phyloP scores from a whole-genome alignment of 2,329 filamentous ascomycete genomes.

The Coleophoma crateriformis region DNA sequence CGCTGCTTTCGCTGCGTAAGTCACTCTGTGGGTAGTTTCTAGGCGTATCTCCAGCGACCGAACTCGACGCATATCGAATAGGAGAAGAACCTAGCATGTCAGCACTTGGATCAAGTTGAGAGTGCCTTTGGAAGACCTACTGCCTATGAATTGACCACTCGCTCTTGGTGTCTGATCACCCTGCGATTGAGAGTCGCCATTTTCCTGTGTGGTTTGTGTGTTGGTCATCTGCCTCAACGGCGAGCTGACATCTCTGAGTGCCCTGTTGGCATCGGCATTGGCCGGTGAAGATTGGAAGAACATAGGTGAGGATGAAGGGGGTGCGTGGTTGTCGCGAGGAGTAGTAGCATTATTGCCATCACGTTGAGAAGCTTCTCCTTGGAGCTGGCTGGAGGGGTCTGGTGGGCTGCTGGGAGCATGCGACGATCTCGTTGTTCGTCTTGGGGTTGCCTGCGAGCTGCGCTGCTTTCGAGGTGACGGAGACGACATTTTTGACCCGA shows the following conservation, averaged over 20 bases:
- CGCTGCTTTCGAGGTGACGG: constrained; percentile 51
- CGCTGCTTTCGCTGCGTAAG: constrained; percentile 65
- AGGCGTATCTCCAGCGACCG: constrained; percentile 58
- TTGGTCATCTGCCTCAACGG: constrained; percentile 54
- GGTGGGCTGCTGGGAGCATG: constrained; percentile 46
- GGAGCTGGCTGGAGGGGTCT: constrained; percentile 27
- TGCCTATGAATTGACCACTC: constrained; percentile 51
- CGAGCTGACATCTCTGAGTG: constrained; percentile 43
- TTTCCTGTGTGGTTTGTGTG: constrained; percentile 44
- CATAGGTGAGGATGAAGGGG: constrained; percentile 76
- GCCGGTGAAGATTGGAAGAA: constrained; percentile 64
- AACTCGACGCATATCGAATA: constrained; percentile 85
- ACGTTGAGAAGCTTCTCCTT: constrained; percentile 26
- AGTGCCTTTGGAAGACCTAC: constrained; percentile 35
- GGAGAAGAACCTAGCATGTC: constrained; percentile 75
- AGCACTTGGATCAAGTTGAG: no score
- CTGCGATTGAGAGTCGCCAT: constrained; percentile 32
- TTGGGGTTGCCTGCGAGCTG: constrained; percentile 49
- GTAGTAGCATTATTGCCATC: constrained; percentile 28
- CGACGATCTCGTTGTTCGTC: constrained; percentile 52
- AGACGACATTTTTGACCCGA: constrained; percentile 48
- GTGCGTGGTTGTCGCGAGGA: constrained; percentile 39
- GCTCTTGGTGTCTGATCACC: constrained; percentile 69
- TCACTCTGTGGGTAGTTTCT: constrained; percentile 30
- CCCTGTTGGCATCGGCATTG: constrained; percentile 30